Percentiles rank a stretch among this genome's conserved stretches.
Evolutionary conservation across 1,139 yeast genomes (phyloP).

Genomic region (Kazachstania sp.): DNA sequence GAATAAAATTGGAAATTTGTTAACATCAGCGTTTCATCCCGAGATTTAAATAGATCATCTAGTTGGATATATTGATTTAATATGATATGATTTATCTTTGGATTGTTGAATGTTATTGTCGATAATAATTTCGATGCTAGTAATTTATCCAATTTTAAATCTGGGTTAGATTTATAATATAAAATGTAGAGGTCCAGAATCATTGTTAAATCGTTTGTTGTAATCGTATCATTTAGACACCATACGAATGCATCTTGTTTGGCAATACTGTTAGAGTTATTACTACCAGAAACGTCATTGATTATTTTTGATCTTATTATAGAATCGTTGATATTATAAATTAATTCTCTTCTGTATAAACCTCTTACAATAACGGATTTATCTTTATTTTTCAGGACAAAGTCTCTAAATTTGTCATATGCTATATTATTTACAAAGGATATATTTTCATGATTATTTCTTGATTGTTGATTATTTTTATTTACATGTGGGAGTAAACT

Average conservation of each 20-base stretch:
- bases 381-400: constrained; percentile 6
- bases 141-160: constrained; percentile 5
- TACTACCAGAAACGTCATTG: neutral
- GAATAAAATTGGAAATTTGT: constrained; percentile 12
- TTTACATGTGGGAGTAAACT: neutral
- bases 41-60: constrained; percentile 7
- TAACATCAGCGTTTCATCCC: constrained; percentile 3
- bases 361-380: constrained; percentile 14
- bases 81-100: constrained; percentile 14
- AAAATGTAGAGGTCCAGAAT: constrained; percentile 18
- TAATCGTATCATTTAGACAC: constrained; percentile 14
- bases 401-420: neutral
- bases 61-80: constrained; percentile 12
- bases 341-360: constrained; percentile 16
- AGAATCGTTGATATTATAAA: constrained; percentile 7
- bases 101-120: constrained; percentile 16
- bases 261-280: neutral
- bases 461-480: neutral
- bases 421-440: neutral
- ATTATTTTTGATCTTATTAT: neutral
- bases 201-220: constrained; percentile 13
- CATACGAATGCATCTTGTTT: constrained; percentile 11
- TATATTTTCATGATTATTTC: neutral
- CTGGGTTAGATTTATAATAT: constrained; percentile 10
- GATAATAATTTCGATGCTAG: constrained; percentile 11